phyloP scores from a whole-genome alignment of 202 grass and related monocot species.

The Sporobolus alterniflorus region DNA sequence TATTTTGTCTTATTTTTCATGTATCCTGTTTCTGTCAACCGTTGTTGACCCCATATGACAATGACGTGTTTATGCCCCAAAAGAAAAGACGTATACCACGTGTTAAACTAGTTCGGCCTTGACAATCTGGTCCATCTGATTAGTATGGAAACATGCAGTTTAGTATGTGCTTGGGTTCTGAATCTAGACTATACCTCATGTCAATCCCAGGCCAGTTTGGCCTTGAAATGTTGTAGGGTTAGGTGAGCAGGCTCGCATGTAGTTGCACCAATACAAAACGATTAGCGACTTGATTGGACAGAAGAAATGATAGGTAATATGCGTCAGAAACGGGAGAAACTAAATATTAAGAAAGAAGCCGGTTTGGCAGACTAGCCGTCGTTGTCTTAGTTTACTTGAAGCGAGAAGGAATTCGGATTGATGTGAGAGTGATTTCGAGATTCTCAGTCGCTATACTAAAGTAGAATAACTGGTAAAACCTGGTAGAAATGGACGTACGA shows the following conservation, averaged over 20 bases:
- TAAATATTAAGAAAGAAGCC: slow-evolving; percentile 40
- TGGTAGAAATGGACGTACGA: not conserved
- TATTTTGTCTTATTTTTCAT: not conserved
- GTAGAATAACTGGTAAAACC: not conserved
- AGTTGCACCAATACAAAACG: slow-evolving; percentile 35
- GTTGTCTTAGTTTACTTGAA: slow-evolving; percentile 48
- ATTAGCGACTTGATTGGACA: slow-evolving; percentile 11
- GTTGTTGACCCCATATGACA: slow-evolving; percentile 32
- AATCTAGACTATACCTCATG: not conserved
- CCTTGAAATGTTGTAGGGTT: slow-evolving; percentile 8
- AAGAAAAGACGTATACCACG: not conserved
- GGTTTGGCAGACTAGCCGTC: slow-evolving; percentile 18
- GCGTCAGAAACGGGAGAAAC: slow-evolving; percentile 25
- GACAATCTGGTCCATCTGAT: slow-evolving; percentile 24
- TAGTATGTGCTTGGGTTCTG: not conserved
- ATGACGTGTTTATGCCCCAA: slow-evolving; percentile 15
- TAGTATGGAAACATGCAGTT: not conserved
- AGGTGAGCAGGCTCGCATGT: not conserved
- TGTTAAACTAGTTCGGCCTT: slow-evolving; percentile 33
- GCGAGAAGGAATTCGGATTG: slow-evolving; percentile 32
- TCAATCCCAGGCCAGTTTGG: not conserved
- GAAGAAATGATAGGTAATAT: not conserved
- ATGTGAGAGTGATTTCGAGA: slow-evolving; percentile 37
- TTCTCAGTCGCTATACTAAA: slow-evolving; percentile 20
- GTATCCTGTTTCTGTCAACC: slow-evolving; percentile 18